These are phyloP conservation scores for Magnolia changhungtana DNA, from an alignment of 164 flowering plant species.

Conservation along the genomic window DNA sequence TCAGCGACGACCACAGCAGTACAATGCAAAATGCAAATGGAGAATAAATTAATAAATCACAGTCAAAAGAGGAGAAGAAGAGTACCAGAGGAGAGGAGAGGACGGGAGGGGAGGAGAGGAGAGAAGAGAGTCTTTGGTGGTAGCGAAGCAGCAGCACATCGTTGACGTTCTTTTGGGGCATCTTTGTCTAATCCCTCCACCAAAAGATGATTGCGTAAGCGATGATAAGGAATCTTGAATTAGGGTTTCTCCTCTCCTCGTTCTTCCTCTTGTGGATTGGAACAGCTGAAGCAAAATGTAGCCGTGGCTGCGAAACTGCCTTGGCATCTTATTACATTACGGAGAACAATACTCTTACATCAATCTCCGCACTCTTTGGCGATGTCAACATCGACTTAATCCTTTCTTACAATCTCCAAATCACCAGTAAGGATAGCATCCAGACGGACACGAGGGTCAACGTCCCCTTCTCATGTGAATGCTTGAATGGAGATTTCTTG, in stretches of 20 bases:
- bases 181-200: neutral
- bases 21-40: too few relatives aligned
- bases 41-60: too few relatives aligned
- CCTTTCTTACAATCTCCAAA: slow-evolving; percentile 25
- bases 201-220: neutral
- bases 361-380: slow-evolving; percentile 23
- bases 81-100: neutral
- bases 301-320: slow-evolving; percentile 42
- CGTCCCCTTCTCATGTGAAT: slow-evolving; percentile 56
- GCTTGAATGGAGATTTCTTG: slow-evolving; percentile 39
- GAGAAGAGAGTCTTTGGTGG: neutral
- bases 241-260: neutral
- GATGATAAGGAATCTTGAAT: neutral
- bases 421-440: slow-evolving; percentile 33
- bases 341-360: slow-evolving; percentile 33
- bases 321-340: slow-evolving; percentile 61
- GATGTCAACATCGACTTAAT: slow-evolving; percentile 2
- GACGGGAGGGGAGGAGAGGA: too few relatives aligned
- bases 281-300: slow-evolving; percentile 37
- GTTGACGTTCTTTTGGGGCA: neutral
- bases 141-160: neutral
- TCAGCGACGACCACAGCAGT: too few relatives aligned
- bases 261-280: slow-evolving; percentile 3
- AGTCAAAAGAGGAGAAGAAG: neutral
- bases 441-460: slow-evolving; percentile 22